Base-by-base conservation (phyloP, 1,284 basidiomycete genomes). In the Mycena citricolor region DNA sequence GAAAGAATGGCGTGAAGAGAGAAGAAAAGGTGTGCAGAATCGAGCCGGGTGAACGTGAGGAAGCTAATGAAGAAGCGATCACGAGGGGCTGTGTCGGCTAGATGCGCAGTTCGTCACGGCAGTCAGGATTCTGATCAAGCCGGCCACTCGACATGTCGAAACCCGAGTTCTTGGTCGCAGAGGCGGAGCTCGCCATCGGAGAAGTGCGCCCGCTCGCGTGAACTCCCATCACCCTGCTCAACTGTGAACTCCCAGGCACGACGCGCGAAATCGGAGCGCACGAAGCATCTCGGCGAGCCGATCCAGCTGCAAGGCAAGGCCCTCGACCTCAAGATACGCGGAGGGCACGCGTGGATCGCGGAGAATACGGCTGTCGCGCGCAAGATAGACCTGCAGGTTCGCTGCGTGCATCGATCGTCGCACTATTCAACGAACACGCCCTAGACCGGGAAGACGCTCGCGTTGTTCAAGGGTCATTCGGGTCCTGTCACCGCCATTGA, bases 401-500 rank as follows among this genome's bases (percentile, higher is more conserved):
- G 20, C 16, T 25, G 3, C 17, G 21, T 33, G 24, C 31, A 22
- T 20, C 14, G 4, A 33, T 11, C n/a, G n/a, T n/a, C n/a, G n/a
- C n/a, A n/a, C n/a, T n/a, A 32, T 26, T 42, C 26, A 8, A 42
- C 13, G 5, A 24, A 30, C 42, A 10, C 14, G n/a, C 28, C 29
- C 30, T 54, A 95, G 94, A 82, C 86, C 14, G 90, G 90, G 36
- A 85, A 83, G 61, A 87, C 84, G 1, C 61, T 79, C 38, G 81
- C 83, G 56, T 64, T 87, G 2, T 94, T 81, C 66, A 81, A 74
- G 57, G 91, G 90, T 0, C 94, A 97, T 62, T 77, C 75, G 8
- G 94, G 87, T 2, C 94, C 94, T 14, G 89, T 94, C 32, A 94
- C 93, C 1, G 82, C 75, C 20, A 66, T 97, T 21, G 79, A 81